Base-by-base conservation (phyloP, 2,329 filamentous ascomycete species). In the Aspergillus candidus region DNA sequence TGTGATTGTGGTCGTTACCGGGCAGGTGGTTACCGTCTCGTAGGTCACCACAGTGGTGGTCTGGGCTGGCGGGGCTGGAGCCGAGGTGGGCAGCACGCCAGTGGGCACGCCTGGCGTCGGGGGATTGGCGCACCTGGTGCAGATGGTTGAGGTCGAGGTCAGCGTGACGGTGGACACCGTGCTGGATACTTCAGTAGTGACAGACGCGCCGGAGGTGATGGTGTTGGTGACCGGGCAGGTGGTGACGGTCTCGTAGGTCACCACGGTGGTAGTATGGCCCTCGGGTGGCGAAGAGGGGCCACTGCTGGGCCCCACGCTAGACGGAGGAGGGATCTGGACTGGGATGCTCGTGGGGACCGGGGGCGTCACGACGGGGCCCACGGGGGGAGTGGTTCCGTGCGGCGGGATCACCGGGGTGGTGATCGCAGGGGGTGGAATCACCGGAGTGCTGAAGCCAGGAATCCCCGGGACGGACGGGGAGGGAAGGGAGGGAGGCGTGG, bases 141-240 rank as follows among this genome's bases (percentile, higher is more conserved):
- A 57, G 43, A 62, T 38, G 11, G 60, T 59, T 8, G 55, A 49
- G 12, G 58, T 56, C 7, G 56, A 54, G 8, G 58, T 63, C 38
- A 60, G 33, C 12, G 55, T 59, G n/a, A 59, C 57, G 15, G 69
- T 78, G 68, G 77, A 81, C 59, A 80, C 58, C 32, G 79, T 82
- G 54, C 75, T 79, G 48, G 72, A 73, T 41, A 78, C 56, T 15
- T 76, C 65, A 38, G 80, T 60, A 11, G 73, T 76, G 47, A 74
- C 67, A 1, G 73, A 73, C 40, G 71, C 66, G 31, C 75, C 58
- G 2, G 69, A 70, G 34, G 72, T 69, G 32, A 53, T 48, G 5
- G 58, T 63, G 14, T 44, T 43, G 11, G 60, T 64, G 11, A 64
- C 58, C 2, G 61, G 60, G 48, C 54, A 62, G 32, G 51, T 61